Base-by-base conservation (phyloP, 768 basidiomycete genomes). In the Rhizopogon sp. region DNA sequence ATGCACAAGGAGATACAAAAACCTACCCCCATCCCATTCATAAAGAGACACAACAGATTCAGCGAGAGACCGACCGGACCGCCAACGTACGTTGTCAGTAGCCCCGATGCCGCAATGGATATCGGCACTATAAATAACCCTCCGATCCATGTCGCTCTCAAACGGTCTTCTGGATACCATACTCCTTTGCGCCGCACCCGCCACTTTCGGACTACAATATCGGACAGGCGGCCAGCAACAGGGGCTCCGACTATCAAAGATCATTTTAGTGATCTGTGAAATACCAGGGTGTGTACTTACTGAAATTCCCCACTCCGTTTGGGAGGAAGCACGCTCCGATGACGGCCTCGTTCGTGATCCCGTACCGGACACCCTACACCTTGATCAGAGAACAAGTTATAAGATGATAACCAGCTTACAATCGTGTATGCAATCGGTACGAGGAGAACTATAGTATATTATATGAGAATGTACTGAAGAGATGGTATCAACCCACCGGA, bases 121-220 rank as follows among this genome's bases (percentile, higher is more conserved):
- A 81, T 39, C 0, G 84, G 85, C 3, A 78, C 72, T 43, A 84
- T 68, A 39, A 78, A 25, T 0, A 71, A 61, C 7, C 74, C 72
- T 22, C 78, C 76, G 11, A 70, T 61, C 8, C 80, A 55, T 1
- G 79, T 70, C 5, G 74, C 80, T 1, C 80, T 73, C 14, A 85
- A 69, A 9, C 85, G 76, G 58, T 85, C 84, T 63, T 87, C 84
- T 1, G 83, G 84, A 51, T 79, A 78, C 82, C 80, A 84, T 2
- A 68, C 60, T 3, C 82, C 83, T 0, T 72, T 75, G 14, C 82
- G 76, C 8, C 67, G 66, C 43, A 71, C 65, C 6, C 76, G 74
- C 71, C 77, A 81, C 47, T 62, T 60, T 5, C 76, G 66, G 28
- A 87, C 68, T 2, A 78, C 64, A 28, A 65, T 57, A 64, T 87